Evolutionary conservation across 768 basidiomycete genomes (phyloP).

Genomic region (Mycena vitilis): DNA sequence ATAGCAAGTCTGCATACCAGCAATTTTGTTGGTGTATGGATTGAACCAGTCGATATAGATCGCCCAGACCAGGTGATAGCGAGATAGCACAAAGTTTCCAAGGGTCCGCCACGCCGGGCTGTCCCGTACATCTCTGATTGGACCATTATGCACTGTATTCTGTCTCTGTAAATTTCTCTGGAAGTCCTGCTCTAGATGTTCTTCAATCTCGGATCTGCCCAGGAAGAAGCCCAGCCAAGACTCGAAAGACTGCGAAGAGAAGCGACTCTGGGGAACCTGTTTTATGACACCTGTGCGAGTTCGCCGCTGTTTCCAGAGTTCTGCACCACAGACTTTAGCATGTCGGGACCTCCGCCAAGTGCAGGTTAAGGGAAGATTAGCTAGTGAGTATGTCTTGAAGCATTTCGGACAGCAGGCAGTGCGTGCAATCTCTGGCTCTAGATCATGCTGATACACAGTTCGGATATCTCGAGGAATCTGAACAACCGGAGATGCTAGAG

Average conservation of each 20-base stretch:
- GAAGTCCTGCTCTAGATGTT: neutral
- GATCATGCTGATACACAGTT: no score
- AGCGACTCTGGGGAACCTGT: no score
- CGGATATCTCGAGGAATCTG: no score
- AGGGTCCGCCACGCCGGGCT: constrained; percentile 20
- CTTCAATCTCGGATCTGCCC: constrained; percentile 1
- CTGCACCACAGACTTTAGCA: no score
- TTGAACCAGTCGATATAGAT: constrained; percentile 53
- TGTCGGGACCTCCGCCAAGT: no score
- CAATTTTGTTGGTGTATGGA: constrained; percentile 47
- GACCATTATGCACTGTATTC: constrained; percentile 2
- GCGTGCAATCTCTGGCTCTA: no score
- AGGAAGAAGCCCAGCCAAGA: constrained; percentile 24
- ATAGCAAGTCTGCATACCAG: constrained; percentile 34
- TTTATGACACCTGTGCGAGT: no score
- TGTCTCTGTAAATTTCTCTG: neutral
- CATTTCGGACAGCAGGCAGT: no score
- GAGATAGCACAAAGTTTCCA: constrained; percentile 22
- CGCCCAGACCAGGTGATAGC: constrained; percentile 41
- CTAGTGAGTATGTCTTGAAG: no score
- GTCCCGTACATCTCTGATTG: constrained; percentile 17
- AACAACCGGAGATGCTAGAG: no score
- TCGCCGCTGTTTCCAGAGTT: no score
- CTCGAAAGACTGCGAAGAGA: neutral
- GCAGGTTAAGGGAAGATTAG: no score